Conservation (phyloP, 306 rosid genomes). For the Trifolium fragiferum region DNA sequence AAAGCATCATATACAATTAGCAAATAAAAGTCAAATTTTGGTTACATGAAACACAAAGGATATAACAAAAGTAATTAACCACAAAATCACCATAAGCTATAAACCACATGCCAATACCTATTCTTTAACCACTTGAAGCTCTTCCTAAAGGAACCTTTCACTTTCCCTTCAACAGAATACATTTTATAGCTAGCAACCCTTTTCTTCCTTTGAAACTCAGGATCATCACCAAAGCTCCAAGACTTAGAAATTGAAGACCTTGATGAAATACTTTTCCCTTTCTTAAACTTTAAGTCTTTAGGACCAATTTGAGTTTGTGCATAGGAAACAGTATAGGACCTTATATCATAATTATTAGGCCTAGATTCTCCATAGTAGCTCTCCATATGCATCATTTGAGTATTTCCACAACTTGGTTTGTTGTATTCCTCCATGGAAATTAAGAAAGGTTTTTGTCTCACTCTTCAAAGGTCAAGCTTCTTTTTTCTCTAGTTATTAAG, state of each 20-base stretch:
- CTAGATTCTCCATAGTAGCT: conserved; percentile 53
- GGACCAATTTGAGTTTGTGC: conserved; percentile 53
- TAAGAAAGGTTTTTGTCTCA: background rate
- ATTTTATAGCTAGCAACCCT: conserved; percentile 80
- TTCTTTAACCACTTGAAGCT: conserved; percentile 83
- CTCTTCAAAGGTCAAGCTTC: conserved; percentile 8
- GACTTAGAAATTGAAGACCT: conserved; percentile 52
- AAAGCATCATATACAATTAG: background rate
- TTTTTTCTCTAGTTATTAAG: background rate
- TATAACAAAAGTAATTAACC: background rate
- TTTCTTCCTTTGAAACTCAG: conserved; percentile 84
- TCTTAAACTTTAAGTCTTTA: conserved; percentile 59
- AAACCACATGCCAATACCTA: conserved; percentile 62
- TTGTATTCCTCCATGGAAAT: conserved; percentile 58
- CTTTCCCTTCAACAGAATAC: conserved; percentile 76
- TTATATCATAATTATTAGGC: conserved; percentile 48
- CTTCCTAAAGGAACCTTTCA: conserved; percentile 75
- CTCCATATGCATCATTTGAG: conserved; percentile 54
- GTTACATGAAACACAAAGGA: no score
- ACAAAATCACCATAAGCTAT: conserved; percentile 62
- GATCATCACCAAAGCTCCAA: conserved; percentile 57
- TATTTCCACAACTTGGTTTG: conserved; percentile 52
- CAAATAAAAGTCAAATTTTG: background rate
- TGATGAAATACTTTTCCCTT: conserved; percentile 50
- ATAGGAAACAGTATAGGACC: conserved; percentile 57